phyloP scores from a whole-genome alignment of 208 protist genomes.

The Herpetomonas muscarum region DNA sequence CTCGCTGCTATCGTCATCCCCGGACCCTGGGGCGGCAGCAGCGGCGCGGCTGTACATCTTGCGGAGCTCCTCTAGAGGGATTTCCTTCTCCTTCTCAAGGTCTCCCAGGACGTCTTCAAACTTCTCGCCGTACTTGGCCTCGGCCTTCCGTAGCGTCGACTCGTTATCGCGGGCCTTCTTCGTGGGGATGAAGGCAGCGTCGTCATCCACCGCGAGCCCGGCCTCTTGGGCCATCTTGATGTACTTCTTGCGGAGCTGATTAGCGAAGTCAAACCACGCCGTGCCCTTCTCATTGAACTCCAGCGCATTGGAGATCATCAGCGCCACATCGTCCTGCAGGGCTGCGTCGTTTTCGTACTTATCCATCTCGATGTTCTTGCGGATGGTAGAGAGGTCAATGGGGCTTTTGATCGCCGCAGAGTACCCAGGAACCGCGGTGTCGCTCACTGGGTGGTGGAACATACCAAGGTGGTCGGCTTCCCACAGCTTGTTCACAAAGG shows the following conservation, averaged over 20 bases:
- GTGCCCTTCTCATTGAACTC: slow-evolving; percentile 78
- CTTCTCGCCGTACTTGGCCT: slow-evolving; percentile 61
- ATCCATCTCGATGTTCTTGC: slow-evolving; percentile 47
- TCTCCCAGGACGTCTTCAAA: slow-evolving; percentile 56
- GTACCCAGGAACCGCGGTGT: slow-evolving; percentile 74
- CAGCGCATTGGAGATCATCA: slow-evolving; percentile 86
- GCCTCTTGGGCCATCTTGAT: slow-evolving; percentile 34
- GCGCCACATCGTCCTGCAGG: slow-evolving; percentile 73
- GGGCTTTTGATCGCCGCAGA: slow-evolving; percentile 52
- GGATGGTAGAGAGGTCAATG: slow-evolving; percentile 82
- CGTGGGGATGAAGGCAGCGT: slow-evolving; percentile 75
- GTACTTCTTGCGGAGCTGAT: slow-evolving; percentile 54
- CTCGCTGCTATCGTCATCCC: slow-evolving; percentile 4
- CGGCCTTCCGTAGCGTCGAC: slow-evolving; percentile 66
- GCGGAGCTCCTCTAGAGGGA: slow-evolving; percentile 74
- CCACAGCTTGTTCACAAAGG: slow-evolving; percentile 69
- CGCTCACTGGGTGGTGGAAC: slow-evolving; percentile 86
- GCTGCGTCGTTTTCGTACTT: slow-evolving; percentile 62
- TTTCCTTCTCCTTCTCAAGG: slow-evolving; percentile 79
- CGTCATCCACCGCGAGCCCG: slow-evolving; percentile 55
- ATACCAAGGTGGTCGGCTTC: slow-evolving; percentile 72
- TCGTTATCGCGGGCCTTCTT: slow-evolving; percentile 74
- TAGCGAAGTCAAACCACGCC: slow-evolving; percentile 57
- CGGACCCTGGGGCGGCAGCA: not conserved
- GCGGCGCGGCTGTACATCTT: slow-evolving; percentile 46